A percentile compares a stretch with the other conserved stretches of the same genome.
phyloP scores from a whole-genome alignment of 768 basidiomycete genomes.

The Sporobolomyces pararoseus region DNA sequence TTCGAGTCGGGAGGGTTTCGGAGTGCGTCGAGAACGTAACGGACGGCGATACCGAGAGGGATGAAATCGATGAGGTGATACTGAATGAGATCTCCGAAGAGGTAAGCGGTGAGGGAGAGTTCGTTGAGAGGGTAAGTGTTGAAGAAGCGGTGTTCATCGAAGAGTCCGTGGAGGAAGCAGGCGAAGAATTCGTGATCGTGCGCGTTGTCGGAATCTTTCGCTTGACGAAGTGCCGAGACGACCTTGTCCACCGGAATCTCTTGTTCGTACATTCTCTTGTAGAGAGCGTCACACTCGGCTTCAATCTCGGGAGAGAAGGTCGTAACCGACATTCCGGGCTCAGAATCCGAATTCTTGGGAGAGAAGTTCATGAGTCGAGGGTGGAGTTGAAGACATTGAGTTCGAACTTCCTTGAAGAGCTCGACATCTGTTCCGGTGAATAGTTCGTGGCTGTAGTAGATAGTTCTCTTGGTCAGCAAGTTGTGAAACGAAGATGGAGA shows the following conservation, averaged over 20 bases:
- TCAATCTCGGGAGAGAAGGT: conserved; percentile 84
- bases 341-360: conserved; percentile 67
- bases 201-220: conserved; percentile 73
- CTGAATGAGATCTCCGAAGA: conserved; percentile 94
- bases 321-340: conserved; percentile 86
- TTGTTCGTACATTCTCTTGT: conserved; percentile 97
- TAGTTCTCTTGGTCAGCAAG: too few relatives aligned
- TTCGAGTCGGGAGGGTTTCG: conserved; percentile 86
- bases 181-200: conserved; percentile 95
- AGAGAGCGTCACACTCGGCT: conserved; percentile 87
- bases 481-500: too few relatives aligned
- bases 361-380: conserved; percentile 91
- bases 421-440: conserved; percentile 75
- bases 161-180: conserved; percentile 99
- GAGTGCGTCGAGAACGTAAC: conserved; percentile 91
- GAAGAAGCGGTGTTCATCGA: conserved; percentile 99
- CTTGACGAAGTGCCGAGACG: conserved; percentile 75
- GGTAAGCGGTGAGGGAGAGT: conserved; percentile 87
- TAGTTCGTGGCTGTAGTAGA: conserved; percentile 59
- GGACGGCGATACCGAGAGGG: conserved; percentile 90
- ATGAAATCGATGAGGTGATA: conserved; percentile 88
- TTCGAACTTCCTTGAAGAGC: conserved; percentile 85
- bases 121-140: conserved; percentile 91
- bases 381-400: conserved; percentile 86
- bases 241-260: conserved; percentile 92